Base-by-base conservation (phyloP, 768 basidiomycete genomes). In the Sutorius australiensis region DNA sequence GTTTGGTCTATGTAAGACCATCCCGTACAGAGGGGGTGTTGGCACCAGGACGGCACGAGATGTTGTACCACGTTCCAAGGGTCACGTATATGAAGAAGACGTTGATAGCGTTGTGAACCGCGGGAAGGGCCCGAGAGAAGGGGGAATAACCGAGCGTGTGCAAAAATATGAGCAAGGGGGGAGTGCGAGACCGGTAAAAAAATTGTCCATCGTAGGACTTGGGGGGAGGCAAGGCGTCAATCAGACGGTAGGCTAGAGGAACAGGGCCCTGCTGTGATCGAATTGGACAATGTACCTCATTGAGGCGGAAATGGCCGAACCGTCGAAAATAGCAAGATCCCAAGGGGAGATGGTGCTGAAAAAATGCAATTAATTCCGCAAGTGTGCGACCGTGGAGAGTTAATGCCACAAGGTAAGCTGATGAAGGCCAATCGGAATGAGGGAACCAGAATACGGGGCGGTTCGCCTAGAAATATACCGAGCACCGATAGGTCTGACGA, bases 341-440 rank as follows among this genome's bases (percentile, higher is more conserved):
- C 75, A 67, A 65, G 73, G 50, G 75, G 72, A 76, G 78, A 76
- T 67, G 70, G 70, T 72, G 74, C 72, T 69, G 71, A 62, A 59
- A 62, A 24, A 50, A 54, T 14, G 40, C 46, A 32, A 54, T 56
- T 68, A 69, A 61, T 61, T 64, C 69, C 64, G 65, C 69, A 59
- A 56, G 54, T 63, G 67, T 68, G 68, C 54, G 67, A 68, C 44
- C 51, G 34, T 32, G 45, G 19, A 59, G 54, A 56, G 57, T 52
- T 42, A 56, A 64, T 70, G 61, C 68, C 76, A 78, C 71, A 73
- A 73, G 74, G 72, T 65, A 47, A n/a, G 51, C 50, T 57, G 60
- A 62, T 47, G 55, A 55, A 61, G 59, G 55, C 77, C 75, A 80
- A 80, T 80, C 79, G 79, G 81, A 73, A 65, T 57, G 54, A 57